Evolutionary conservation across 139 green algal genomes (phyloP).

Genomic region (Volvox africanus): DNA sequence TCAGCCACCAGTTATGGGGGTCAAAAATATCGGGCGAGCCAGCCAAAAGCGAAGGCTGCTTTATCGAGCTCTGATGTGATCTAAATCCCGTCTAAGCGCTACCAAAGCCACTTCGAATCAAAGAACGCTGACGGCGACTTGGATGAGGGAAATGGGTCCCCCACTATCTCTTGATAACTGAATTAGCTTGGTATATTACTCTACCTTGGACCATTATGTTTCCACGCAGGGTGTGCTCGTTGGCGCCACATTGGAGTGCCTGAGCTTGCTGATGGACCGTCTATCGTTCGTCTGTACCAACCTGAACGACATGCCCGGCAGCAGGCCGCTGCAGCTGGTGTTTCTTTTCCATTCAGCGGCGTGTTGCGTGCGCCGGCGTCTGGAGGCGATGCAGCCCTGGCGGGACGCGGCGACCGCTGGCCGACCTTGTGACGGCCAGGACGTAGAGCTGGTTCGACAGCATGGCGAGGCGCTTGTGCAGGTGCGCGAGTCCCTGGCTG

Average conservation of each 20-base stretch:
- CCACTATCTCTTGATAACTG: too few species aligned
- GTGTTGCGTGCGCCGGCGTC: constrained; percentile 31
- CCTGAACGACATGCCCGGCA: neutral
- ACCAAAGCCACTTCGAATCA: too few species aligned
- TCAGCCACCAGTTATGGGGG: too few species aligned
- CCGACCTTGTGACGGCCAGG: neutral
- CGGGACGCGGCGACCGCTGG: neutral
- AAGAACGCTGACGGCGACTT: too few species aligned
- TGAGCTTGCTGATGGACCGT: constrained; percentile 22
- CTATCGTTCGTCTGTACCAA: neutral
- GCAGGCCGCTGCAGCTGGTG: neutral
- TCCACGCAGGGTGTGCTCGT: constrained; percentile 10
- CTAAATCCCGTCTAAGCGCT: too few species aligned
- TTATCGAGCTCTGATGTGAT: too few species aligned
- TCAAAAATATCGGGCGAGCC: too few species aligned
- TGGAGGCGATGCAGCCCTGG: constrained; percentile 7
- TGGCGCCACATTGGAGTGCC: constrained; percentile 11
- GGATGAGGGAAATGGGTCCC: too few species aligned
- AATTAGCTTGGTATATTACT: too few species aligned
- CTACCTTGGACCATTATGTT: too few species aligned
- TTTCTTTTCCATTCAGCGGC: constrained; percentile 13
- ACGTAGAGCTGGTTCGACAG: neutral
- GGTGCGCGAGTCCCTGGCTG: neutral
- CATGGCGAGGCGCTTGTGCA: constrained; percentile 32
- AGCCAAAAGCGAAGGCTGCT: too few species aligned